Conservation (phyloP, 2,329 filamentous ascomycete genomes). For the Fusarium compactum region DNA sequence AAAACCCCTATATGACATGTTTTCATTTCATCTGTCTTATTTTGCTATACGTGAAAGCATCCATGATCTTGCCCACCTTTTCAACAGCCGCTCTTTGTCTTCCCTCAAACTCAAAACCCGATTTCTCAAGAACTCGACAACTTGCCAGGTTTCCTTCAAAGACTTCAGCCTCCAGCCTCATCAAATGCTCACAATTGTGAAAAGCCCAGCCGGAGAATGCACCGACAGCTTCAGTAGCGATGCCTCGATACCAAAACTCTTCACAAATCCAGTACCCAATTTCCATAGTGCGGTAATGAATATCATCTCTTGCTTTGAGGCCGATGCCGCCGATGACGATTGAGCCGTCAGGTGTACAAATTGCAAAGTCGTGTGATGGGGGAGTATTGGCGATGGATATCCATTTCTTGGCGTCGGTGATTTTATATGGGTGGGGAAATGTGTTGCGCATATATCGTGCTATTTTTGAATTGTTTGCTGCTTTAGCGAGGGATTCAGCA, state of each 20-base stretch:
- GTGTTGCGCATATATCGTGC: not conserved
- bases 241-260: not conserved
- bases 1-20: too few species aligned
- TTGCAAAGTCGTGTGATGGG: not conserved
- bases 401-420: not conserved
- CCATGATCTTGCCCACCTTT: not conserved
- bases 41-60: not conserved
- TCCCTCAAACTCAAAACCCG: not conserved
- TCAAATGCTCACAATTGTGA: not conserved
- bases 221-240: not conserved
- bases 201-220: not conserved
- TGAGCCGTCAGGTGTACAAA: not conserved
- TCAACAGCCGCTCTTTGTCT: slow-evolving; percentile 1
- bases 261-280: slow-evolving; percentile 7
- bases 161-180: slow-evolving; percentile 4
- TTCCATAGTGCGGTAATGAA: slow-evolving; percentile 9
- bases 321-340: not conserved
- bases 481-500: not conserved
- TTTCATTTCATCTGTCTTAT: rapidly evolving
- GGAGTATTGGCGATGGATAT: not conserved
- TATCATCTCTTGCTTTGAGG: not conserved
- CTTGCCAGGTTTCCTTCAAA: not conserved
- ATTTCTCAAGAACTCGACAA: not conserved
- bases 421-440: not conserved
- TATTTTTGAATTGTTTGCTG: slow-evolving; percentile 2